These are phyloP conservation scores for Starmerella geochares DNA, from an alignment of 805 yeast species.

Conservation along the genomic window DNA sequence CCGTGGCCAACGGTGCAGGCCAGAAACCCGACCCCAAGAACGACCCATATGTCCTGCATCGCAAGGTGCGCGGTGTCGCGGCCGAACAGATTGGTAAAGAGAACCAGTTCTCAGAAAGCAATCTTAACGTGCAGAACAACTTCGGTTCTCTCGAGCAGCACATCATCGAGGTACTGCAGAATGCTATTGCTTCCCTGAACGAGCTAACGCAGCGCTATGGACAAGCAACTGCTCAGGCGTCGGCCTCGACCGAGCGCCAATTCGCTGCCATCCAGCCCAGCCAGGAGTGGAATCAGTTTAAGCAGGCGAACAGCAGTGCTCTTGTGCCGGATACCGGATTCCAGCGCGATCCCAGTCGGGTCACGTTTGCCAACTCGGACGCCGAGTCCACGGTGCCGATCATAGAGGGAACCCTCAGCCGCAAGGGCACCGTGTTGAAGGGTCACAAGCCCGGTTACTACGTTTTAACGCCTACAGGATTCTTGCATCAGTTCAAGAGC, in stretches of 20 bases:
- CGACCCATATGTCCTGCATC: slow-evolving; percentile 42
- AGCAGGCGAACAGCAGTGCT: slow-evolving; percentile 27
- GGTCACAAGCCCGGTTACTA: slow-evolving; percentile 38
- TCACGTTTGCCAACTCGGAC: slow-evolving; percentile 35
- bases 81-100: slow-evolving; percentile 39
- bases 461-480: slow-evolving; percentile 40
- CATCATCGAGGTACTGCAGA: slow-evolving; percentile 37
- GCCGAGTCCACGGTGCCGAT: slow-evolving; percentile 39
- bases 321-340: slow-evolving; percentile 32
- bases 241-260: slow-evolving; percentile 28
- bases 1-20: slow-evolving; percentile 28
- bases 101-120: slow-evolving; percentile 37
- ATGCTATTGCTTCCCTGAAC: slow-evolving; percentile 32
- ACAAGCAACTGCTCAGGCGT: slow-evolving; percentile 27
- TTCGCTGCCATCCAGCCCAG: slow-evolving; percentile 33
- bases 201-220: slow-evolving; percentile 29
- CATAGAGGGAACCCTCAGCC: slow-evolving; percentile 39
- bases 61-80: slow-evolving; percentile 33
- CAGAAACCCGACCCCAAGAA: slow-evolving; percentile 33
- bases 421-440: slow-evolving; percentile 38
- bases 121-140: slow-evolving; percentile 36
- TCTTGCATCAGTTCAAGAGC: slow-evolving; percentile 37
- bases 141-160: slow-evolving; percentile 38
- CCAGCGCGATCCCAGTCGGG: slow-evolving; percentile 34
- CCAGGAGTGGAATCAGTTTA: slow-evolving; percentile 41